These are phyloP conservation scores for Saturnispora mendoncae DNA, from an alignment of 805 yeast genomes.

Conservation along the genomic window DNA sequence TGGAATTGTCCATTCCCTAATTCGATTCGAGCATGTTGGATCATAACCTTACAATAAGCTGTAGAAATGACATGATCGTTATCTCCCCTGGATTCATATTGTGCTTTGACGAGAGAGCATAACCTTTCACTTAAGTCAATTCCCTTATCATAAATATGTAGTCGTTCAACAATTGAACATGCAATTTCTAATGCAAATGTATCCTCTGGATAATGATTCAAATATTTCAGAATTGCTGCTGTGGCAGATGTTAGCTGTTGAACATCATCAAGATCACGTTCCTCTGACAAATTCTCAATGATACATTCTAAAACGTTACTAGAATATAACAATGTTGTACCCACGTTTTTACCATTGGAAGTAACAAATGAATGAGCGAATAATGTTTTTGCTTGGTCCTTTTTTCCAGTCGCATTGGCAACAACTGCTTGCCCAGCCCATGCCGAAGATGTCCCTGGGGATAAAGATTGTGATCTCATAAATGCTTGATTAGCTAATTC, in stretches of 20 bases:
- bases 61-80: slow-evolving; percentile 27
- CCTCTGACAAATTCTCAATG: slow-evolving; percentile 32
- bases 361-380: slow-evolving; percentile 73
- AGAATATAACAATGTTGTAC: slow-evolving; percentile 69
- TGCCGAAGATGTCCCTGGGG: slow-evolving; percentile 65
- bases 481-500: slow-evolving; percentile 69
- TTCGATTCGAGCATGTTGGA: slow-evolving; percentile 64
- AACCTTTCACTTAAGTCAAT: slow-evolving; percentile 37
- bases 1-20: slow-evolving; percentile 52
- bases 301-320: slow-evolving; percentile 42
- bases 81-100: slow-evolving; percentile 14
- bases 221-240: slow-evolving; percentile 54
- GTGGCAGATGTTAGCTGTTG: slow-evolving; percentile 63
- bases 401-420: slow-evolving; percentile 42
- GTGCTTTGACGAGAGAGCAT: slow-evolving; percentile 32
- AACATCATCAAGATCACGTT: slow-evolving; percentile 47
- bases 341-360: slow-evolving; percentile 63
- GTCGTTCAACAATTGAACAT: slow-evolving; percentile 55
- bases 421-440: slow-evolving; percentile 85
- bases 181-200: slow-evolving; percentile 47
- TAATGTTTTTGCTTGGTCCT: slow-evolving; percentile 41
- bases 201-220: slow-evolving; percentile 55
- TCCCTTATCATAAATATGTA: slow-evolving; percentile 53
- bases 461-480: slow-evolving; percentile 64
- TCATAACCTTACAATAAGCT: slow-evolving; percentile 49